Evolutionary conservation across 306 rosid species (phyloP).

Genomic region (Trifolium subterraneum): DNA sequence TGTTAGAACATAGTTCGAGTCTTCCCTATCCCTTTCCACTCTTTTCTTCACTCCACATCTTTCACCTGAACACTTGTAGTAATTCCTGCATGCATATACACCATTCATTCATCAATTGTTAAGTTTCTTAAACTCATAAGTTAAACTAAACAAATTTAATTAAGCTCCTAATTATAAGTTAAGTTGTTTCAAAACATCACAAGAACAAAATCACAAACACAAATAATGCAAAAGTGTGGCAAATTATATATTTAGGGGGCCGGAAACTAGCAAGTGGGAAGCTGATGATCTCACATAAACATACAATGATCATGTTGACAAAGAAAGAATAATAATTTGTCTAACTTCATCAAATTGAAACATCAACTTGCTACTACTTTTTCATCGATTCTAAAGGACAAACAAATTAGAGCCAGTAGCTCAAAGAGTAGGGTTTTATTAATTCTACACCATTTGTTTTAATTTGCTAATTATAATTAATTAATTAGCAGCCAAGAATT

Average conservation of each 20-base stretch:
- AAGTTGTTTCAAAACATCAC: no score
- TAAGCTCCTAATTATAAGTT: no score
- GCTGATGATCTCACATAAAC: neutral
- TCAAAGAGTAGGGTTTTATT: neutral
- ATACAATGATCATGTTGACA: neutral
- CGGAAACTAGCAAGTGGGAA: neutral
- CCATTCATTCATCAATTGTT: no score
- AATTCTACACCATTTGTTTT: conserved; percentile 22
- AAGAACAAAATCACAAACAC: no score
- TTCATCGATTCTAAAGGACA: conserved; percentile 13
- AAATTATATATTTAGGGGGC: no score
- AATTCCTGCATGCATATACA: conserved; percentile 57
- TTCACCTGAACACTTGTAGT: conserved; percentile 76
- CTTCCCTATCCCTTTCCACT: conserved; percentile 78
- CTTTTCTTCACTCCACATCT: conserved; percentile 81
- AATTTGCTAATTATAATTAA: neutral
- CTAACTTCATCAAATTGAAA: neutral
- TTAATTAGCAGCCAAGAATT: neutral
- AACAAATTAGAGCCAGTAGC: neutral
- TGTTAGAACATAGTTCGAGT: conserved; percentile 70
- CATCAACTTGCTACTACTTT: neutral
- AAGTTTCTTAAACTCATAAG: no score
- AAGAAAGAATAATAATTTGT: no score
- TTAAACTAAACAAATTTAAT: no score
- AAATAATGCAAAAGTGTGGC: no score